A percentile compares a stretch with the other conserved stretches of the same genome.
Evolutionary conservation across 805 yeast species (phyloP).

Genomic region (Blastobotrys mokoenaii): DNA sequence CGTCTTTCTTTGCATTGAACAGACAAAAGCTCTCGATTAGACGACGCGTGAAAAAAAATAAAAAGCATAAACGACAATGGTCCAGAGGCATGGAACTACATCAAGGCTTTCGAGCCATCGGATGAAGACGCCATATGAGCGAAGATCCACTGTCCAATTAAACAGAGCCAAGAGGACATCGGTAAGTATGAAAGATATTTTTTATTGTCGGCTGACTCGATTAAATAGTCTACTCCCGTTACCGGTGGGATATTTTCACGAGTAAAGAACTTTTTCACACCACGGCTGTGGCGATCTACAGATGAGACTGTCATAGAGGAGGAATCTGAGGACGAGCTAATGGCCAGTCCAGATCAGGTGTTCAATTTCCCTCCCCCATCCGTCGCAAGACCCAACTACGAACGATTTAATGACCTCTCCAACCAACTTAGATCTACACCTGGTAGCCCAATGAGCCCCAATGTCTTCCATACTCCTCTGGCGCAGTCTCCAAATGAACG

Average conservation of each 20-base stretch:
- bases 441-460: background rate
- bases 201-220: background rate
- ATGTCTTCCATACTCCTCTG: background rate
- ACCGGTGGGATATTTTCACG: constrained; percentile 4
- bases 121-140: constrained; percentile 3
- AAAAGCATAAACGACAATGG: background rate
- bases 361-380: constrained; percentile 4
- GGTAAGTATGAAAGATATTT: background rate
- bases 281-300: constrained; percentile 4
- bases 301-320: background rate
- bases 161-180: too few species aligned
- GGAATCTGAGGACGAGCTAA: background rate
- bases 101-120: constrained; percentile 2
- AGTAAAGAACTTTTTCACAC: constrained; percentile 5
- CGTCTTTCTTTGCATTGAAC: too few species aligned
- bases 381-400: constrained; percentile 7
- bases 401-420: constrained; percentile 1
- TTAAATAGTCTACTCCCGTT: background rate
- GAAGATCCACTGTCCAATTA: background rate
- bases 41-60: background rate
- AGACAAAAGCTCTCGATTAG: too few species aligned
- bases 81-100: background rate
- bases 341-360: background rate
- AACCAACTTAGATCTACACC: background rate
- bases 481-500: constrained; percentile 45